A percentile compares a stretch with the other conserved stretches of the same genome.
phyloP scores from a whole-genome alignment of 2,329 filamentous ascomycete genomes.

The Cordyceps javanica region DNA sequence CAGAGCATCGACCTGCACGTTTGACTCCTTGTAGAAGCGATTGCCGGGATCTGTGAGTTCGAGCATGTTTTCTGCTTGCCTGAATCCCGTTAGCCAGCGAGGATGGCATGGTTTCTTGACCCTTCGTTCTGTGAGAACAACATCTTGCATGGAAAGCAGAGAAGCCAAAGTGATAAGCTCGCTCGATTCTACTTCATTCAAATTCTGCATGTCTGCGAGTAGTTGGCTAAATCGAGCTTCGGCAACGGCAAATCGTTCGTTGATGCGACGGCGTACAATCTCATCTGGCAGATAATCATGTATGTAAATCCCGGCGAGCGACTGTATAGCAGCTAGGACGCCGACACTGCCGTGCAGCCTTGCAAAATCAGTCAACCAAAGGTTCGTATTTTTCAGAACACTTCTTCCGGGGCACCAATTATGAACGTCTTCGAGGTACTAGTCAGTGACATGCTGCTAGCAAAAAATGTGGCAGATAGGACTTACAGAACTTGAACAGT shows the following conservation, averaged over 20 bases:
- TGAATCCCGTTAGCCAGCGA: constrained; percentile 33
- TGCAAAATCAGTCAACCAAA: constrained; percentile 35
- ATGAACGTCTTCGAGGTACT: constrained; percentile 24
- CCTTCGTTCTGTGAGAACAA: constrained; percentile 32
- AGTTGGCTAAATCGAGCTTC: constrained; percentile 26
- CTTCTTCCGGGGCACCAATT: constrained; percentile 37
- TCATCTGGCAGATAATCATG: constrained; percentile 33
- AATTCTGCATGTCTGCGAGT: constrained; percentile 20
- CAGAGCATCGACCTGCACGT: constrained; percentile 28
- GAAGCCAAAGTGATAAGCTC: constrained; percentile 32
- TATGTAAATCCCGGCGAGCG: constrained; percentile 34
- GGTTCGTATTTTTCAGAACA: constrained; percentile 31
- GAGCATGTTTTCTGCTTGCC: constrained; percentile 28
- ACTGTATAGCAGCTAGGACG: constrained; percentile 33
- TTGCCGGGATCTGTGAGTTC: constrained; percentile 29
- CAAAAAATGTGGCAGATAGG: not conserved
- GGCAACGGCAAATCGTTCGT: constrained; percentile 25
- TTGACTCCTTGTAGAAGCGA: constrained; percentile 29
- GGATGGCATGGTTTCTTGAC: constrained; percentile 25
- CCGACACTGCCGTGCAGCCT: constrained; percentile 30
- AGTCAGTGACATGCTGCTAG: constrained; percentile 5
- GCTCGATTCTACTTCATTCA: constrained; percentile 20
- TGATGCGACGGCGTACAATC: constrained; percentile 26
- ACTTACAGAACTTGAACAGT: constrained; percentile 2
- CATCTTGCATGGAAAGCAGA: constrained; percentile 34